Evolutionary conservation across 2,329 filamentous ascomycete species (phyloP).

Genomic region (Fusarium falciforme): DNA sequence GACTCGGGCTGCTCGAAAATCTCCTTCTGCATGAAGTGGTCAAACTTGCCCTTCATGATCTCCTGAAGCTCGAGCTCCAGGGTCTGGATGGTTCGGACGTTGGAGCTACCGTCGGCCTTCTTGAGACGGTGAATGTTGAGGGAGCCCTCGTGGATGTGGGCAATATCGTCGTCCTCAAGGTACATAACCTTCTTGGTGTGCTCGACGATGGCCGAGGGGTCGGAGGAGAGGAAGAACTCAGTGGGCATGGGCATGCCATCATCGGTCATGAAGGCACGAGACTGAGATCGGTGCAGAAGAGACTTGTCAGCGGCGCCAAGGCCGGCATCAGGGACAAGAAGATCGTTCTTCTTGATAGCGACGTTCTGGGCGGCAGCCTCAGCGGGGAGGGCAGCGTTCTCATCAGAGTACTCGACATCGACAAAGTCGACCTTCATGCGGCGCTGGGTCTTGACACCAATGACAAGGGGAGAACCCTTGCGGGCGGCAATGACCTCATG

Average conservation of each 20-base stretch:
- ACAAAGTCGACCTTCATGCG: slow-evolving; percentile 99
- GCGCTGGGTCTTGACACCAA: slow-evolving; percentile 95
- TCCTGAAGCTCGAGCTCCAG: slow-evolving; percentile 99
- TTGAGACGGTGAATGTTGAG: slow-evolving; percentile 98
- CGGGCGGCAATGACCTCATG: slow-evolving; percentile 97
- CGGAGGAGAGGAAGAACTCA: slow-evolving; percentile 99
- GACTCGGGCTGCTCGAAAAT: slow-evolving; percentile 99
- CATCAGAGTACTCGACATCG: slow-evolving; percentile 96
- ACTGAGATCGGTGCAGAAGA: slow-evolving; percentile 97
- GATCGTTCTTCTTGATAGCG: slow-evolving; percentile 89
- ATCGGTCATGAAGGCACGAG: slow-evolving; percentile 97
- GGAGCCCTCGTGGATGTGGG: slow-evolving; percentile 98
- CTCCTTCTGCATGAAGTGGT: slow-evolving; percentile 99
- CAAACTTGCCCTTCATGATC: slow-evolving; percentile 99
- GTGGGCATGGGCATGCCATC: slow-evolving; percentile 98
- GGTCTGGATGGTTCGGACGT: slow-evolving; percentile 97
- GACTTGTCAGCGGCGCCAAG: slow-evolving; percentile 96
- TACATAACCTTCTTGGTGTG: slow-evolving; percentile 99
- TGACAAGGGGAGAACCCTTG: slow-evolving; percentile 97
- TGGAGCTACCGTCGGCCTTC: slow-evolving; percentile 96
- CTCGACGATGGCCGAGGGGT: slow-evolving; percentile 97
- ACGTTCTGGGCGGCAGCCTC: slow-evolving; percentile 97
- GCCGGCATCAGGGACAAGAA: slow-evolving; percentile 70
- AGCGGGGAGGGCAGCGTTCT: slow-evolving; percentile 84
- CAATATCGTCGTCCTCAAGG: slow-evolving; percentile 99